Conservation (phyloP, 108 stramenopile species). For the Cyclostephanos invisitatus region DNA sequence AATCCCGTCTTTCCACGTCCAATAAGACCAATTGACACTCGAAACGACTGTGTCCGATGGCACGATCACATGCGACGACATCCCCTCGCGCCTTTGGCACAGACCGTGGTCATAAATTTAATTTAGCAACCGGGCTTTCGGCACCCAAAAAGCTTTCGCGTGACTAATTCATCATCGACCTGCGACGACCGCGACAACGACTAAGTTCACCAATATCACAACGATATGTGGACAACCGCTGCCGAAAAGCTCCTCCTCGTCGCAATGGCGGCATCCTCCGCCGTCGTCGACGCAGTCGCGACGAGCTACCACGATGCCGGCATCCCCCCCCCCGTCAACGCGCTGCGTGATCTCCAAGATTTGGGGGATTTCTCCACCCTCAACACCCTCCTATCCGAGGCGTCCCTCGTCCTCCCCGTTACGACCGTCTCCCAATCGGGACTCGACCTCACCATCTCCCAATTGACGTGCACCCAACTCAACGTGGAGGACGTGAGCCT, state of each 20-base stretch:
- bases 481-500: constrained; percentile 27
- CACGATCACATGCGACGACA: background rate
- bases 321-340: background rate
- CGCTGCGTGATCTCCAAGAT: too few species aligned
- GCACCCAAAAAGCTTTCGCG: too few species aligned
- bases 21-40: too few species aligned
- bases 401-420: constrained; percentile 36
- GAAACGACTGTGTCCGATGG: background rate
- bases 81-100: background rate
- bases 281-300: background rate
- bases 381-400: constrained; percentile 36
- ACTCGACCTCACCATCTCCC: constrained; percentile 42
- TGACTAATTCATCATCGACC: too few species aligned
- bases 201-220: background rate
- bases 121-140: too few species aligned
- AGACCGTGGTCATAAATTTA: background rate
- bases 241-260: background rate
- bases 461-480: constrained; percentile 26
- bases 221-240: background rate
- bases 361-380: constrained; percentile 32
- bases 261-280: background rate
- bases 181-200: too few species aligned
- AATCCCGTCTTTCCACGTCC: too few species aligned
- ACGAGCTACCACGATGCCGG: background rate
- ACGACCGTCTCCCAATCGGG: constrained; percentile 25